Evolutionary conservation across 768 basidiomycete genomes (phyloP).

Genomic region (Boletus rubroflammeus): DNA sequence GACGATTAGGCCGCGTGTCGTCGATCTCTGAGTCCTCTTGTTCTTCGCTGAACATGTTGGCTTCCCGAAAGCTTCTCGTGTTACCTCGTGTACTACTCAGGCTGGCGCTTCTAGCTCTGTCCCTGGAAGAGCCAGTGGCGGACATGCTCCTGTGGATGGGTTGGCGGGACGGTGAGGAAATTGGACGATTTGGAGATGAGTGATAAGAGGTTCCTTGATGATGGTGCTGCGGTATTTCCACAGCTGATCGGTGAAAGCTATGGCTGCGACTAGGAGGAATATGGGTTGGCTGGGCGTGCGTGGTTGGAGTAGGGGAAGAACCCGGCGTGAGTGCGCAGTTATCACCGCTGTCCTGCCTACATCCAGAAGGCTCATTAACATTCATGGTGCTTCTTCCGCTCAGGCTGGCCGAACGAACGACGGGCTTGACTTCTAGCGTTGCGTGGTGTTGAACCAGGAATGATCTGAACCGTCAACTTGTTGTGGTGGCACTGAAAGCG

Average conservation of each 20-base stretch:
- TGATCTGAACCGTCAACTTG: not conserved
- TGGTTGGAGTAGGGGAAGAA: slow-evolving; percentile 42
- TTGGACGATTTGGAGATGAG: slow-evolving; percentile 36
- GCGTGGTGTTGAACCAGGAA: not conserved
- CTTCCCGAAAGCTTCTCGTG: slow-evolving; percentile 43
- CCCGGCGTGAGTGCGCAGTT: slow-evolving; percentile 31
- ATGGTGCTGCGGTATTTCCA: slow-evolving; percentile 57
- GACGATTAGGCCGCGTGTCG: slow-evolving; percentile 22
- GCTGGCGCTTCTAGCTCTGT: slow-evolving; percentile 58
- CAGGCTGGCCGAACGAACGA: not conserved
- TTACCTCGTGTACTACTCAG: slow-evolving; percentile 54
- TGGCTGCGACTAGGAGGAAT: slow-evolving; percentile 46
- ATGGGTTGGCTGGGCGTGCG: slow-evolving; percentile 27
- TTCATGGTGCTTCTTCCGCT: slow-evolving; percentile 7
- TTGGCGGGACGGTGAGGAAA: slow-evolving; percentile 46
- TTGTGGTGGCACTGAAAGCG: not conserved
- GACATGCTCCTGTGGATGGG: slow-evolving; percentile 50
- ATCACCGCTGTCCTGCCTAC: slow-evolving; percentile 31
- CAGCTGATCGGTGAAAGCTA: slow-evolving; percentile 55
- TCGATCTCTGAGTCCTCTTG: slow-evolving; percentile 43
- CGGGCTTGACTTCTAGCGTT: not conserved
- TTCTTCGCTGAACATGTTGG: slow-evolving; percentile 46
- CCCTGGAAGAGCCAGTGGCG: slow-evolving; percentile 41
- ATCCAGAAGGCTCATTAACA: slow-evolving; percentile 14
- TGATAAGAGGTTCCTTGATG: slow-evolving; percentile 69